Base-by-base conservation (phyloP, 2,329 filamentous ascomycete genomes). In the Pseudogymnoascus sp. region DNA sequence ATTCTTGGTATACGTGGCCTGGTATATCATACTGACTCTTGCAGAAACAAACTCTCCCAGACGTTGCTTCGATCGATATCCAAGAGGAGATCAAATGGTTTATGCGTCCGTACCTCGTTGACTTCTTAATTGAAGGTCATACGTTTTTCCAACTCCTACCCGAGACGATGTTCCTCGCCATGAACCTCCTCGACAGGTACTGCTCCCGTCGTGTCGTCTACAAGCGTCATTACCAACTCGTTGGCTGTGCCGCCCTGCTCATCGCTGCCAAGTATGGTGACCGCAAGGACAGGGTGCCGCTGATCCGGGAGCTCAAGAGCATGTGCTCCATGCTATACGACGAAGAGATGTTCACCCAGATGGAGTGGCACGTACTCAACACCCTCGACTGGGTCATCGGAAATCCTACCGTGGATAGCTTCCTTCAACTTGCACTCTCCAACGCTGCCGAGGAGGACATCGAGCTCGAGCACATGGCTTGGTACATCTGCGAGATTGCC, bases 41-140 rank as follows among this genome's bases (percentile, higher is more conserved):
- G 49, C 14, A 88, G 85, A 84, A 88, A 72, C 89, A 96, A 77
- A 97, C 95, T 28, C 82, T 97, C 68, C 91, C 95, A 62, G 95
- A 99, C 76, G 93, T 96, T 75, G 93, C 93, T 76, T 92, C 96
- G 37, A 99, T 99, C 75, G 95, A 99, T 76, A 97, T 97, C 77
- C 95, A 99, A 78, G 92, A 93, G 68, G 95, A 99, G 82, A 97
- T 99, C 67, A 92, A 97, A 75, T 99, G 95, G 95, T 97, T 96
- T 79, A 99, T 99, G 95, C 84, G 95, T 71, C 95, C 95, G 0
- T 97, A 97, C 76, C 87, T 99, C 37, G 90, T 99, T 74, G 95
- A 99, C 80, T 99, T 99, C 78, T 85, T 99, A 69, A 89, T 97
- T 71, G 95, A 99, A 83, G 95, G 93, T 60, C 95, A 99, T 74